Percentiles rank a stretch among this genome's conserved stretches.
phyloP scores from a whole-genome alignment of 2,329 filamentous ascomycete genomes.

The Botryotinia calthae region DNA sequence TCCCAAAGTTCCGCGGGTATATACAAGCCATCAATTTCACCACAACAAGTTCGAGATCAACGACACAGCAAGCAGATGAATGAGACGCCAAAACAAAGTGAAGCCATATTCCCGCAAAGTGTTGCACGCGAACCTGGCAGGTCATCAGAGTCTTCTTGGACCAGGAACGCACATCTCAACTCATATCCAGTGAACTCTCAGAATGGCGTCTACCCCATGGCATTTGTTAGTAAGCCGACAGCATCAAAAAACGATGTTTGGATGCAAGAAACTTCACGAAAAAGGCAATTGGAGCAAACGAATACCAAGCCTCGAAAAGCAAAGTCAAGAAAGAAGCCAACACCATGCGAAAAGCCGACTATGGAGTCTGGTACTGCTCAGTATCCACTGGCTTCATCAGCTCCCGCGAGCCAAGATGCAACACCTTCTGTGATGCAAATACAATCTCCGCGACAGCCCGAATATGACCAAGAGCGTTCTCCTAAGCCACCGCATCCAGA shows the following conservation, averaged over 20 bases:
- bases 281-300: background rate
- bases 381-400: background rate
- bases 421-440: background rate
- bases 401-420: background rate
- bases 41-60: background rate
- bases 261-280: background rate
- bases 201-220: constrained; percentile 8
- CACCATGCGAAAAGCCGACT: background rate
- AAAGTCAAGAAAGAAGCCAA: constrained; percentile 4
- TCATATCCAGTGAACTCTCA: background rate
- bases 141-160: background rate
- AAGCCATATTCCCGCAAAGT: background rate
- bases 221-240: background rate
- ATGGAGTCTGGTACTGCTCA: background rate
- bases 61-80: too few species aligned
- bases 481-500: constrained; percentile 1
- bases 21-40: background rate
- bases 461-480: background rate
- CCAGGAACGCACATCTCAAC: background rate
- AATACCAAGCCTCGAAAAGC: background rate
- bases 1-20: background rate
- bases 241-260: background rate
- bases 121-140: background rate
- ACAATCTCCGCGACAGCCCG: background rate
- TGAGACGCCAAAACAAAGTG: background rate